phyloP scores from a whole-genome alignment of 805 yeast genomes.

The Zygosaccharomyces bisporus region DNA sequence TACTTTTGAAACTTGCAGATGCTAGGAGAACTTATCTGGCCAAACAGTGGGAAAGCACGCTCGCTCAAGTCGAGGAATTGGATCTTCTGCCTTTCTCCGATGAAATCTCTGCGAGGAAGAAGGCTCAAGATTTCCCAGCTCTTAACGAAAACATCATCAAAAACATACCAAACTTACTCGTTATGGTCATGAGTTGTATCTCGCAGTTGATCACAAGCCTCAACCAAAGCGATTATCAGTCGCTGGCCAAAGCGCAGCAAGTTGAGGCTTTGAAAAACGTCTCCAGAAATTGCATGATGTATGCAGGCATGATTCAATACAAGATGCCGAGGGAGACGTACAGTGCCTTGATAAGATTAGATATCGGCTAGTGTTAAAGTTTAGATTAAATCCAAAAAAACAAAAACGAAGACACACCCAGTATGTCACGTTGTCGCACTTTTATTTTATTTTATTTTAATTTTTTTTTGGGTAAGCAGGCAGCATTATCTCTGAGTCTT shows the following conservation, averaged over 20 bases:
- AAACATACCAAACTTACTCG: constrained; percentile 73
- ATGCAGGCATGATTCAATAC: constrained; percentile 92
- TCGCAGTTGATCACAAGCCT: constrained; percentile 51
- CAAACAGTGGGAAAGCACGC: constrained; percentile 56
- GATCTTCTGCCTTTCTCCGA: constrained; percentile 64
- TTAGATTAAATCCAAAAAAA: neutral
- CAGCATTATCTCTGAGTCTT: constrained; percentile 10
- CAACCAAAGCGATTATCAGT: constrained; percentile 39
- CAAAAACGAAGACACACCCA: no score
- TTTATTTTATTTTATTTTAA: neutral
- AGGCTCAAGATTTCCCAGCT: constrained; percentile 63
- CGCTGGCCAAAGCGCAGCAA: constrained; percentile 50
- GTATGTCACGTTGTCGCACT: no score
- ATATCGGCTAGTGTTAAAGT: constrained; percentile 35
- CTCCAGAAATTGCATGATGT: constrained; percentile 86
- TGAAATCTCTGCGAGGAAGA: constrained; percentile 55
- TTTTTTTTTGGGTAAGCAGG: neutral
- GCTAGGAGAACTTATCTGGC: constrained; percentile 58
- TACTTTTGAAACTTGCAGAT: constrained; percentile 61
- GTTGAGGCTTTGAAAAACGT: constrained; percentile 51
- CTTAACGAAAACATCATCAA: constrained; percentile 70
- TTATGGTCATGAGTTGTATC: constrained; percentile 77
- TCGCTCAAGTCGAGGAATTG: constrained; percentile 53
- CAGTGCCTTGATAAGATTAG: constrained; percentile 63
- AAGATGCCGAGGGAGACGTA: constrained; percentile 85